These are phyloP conservation scores for Acorus calamus DNA, from an alignment of 106 monocot genomes.

Conservation along the genomic window DNA sequence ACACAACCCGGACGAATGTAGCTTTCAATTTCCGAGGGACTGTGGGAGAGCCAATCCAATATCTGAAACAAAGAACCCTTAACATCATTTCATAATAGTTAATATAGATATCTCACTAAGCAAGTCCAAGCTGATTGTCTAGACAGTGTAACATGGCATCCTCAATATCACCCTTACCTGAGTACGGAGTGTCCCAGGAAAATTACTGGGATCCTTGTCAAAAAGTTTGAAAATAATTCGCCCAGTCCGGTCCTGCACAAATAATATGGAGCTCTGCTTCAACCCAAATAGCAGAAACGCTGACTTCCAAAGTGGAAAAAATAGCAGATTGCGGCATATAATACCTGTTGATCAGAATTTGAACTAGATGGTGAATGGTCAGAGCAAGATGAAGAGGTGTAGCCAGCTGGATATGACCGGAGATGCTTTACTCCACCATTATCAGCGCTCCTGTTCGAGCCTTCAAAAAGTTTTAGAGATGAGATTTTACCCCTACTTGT, in stretches of 20 bases:
- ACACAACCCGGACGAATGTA: constrained; percentile 97
- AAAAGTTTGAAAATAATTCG: constrained; percentile 90
- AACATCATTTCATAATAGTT: not conserved
- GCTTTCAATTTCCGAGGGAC: constrained; percentile 93
- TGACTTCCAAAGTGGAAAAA: too few relatives aligned
- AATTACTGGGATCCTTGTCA: constrained; percentile 75
- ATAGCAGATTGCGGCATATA: too few relatives aligned
- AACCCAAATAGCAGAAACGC: too few relatives aligned
- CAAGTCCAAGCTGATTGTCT: too few relatives aligned
- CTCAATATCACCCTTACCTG: constrained; percentile 35
- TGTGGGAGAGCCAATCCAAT: constrained; percentile 79
- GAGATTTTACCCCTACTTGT: constrained; percentile 28
- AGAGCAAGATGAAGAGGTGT: constrained; percentile 66
- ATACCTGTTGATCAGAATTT: constrained; percentile 72
- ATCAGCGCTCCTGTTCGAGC: constrained; percentile 20
- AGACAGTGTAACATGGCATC: not conserved
- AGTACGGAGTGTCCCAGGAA: constrained; percentile 53
- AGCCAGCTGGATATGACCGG: constrained; percentile 14
- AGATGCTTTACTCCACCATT: constrained; percentile 12
- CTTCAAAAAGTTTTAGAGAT: constrained; percentile 39
- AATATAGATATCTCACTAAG: not conserved
- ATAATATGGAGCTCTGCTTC: not conserved
- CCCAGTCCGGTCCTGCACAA: constrained; percentile 71
- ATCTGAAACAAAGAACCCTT: constrained; percentile 37
- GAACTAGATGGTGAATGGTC: constrained; percentile 89